These are phyloP conservation scores for Torulaspora globosa DNA, from an alignment of 1,139 yeast species.

Conservation along the genomic window DNA sequence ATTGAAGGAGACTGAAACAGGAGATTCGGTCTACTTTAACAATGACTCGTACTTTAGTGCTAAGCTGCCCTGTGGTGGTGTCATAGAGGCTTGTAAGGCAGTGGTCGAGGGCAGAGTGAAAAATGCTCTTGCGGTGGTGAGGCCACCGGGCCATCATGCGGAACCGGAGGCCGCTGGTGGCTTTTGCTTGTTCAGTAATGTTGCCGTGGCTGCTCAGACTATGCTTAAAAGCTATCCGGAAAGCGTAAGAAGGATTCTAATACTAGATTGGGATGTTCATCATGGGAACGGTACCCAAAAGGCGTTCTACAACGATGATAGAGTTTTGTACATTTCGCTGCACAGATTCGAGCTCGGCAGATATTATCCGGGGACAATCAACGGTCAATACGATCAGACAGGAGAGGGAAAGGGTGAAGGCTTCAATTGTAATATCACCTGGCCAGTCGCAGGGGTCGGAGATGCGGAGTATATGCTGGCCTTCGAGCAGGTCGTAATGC, in stretches of 20 bases:
- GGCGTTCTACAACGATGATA: slow-evolving; percentile 81
- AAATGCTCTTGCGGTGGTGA: slow-evolving; percentile 87
- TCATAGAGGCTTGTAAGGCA: slow-evolving; percentile 93
- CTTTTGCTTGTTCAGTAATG: slow-evolving; percentile 91
- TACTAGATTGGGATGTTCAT: slow-evolving; percentile 96
- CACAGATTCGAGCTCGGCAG: slow-evolving; percentile 91
- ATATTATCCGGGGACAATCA: slow-evolving; percentile 92
- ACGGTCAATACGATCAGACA: slow-evolving; percentile 67
- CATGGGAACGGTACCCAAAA: slow-evolving; percentile 98
- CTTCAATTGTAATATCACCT: slow-evolving; percentile 81
- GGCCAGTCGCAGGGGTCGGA: slow-evolving; percentile 90
- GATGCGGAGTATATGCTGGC: slow-evolving; percentile 97
- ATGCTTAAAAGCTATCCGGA: slow-evolving; percentile 83
- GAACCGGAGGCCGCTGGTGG: slow-evolving; percentile 98
- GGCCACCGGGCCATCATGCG: slow-evolving; percentile 99
- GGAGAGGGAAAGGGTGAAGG: slow-evolving; percentile 91
- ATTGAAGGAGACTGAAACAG: slow-evolving; percentile 79
- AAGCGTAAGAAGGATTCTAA: slow-evolving; percentile 73
- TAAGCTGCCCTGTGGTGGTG: slow-evolving; percentile 91
- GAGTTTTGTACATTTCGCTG: slow-evolving; percentile 83
- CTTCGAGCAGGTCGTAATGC: slow-evolving; percentile 81
- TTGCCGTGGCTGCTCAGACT: slow-evolving; percentile 92
- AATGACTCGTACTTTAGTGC: slow-evolving; percentile 88
- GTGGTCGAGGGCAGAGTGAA: slow-evolving; percentile 91
- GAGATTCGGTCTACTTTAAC: slow-evolving; percentile 93